Percentiles rank a stretch among this genome's conserved stretches.
Evolutionary conservation across 805 yeast species (phyloP).

Genomic region (Lipomyces chichibuensis): DNA sequence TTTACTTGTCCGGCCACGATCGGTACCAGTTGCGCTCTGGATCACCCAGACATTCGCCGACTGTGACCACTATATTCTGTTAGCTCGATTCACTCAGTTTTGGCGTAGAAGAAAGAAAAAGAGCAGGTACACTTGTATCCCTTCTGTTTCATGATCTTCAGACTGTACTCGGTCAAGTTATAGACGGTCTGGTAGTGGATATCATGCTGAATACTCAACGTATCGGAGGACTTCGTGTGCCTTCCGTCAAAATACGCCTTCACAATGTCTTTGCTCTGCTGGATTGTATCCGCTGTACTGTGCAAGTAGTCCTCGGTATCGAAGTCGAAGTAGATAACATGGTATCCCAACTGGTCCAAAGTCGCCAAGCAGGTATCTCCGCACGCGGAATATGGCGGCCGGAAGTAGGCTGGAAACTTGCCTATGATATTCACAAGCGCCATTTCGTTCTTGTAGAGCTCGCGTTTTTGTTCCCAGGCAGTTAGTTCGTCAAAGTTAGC

Average conservation of each 20-base stretch:
- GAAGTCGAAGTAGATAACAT: constrained; percentile 25
- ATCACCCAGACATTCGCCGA: constrained; percentile 31
- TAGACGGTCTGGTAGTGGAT: constrained; percentile 29
- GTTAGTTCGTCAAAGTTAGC: constrained; percentile 12
- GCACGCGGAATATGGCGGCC: constrained; percentile 30
- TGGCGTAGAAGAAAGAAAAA: constrained; percentile 1
- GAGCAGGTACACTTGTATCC: background rate
- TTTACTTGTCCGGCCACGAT: background rate
- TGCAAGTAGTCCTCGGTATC: constrained; percentile 30
- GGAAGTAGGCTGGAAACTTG: constrained; percentile 25
- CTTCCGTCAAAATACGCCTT: constrained; percentile 3
- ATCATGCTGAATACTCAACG: constrained; percentile 23
- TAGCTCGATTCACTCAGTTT: background rate
- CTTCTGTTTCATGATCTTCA: constrained; percentile 4
- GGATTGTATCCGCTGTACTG: constrained; percentile 9
- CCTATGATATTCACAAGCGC: constrained; percentile 28
- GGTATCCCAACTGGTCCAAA: constrained; percentile 24
- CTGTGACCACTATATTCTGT: constrained; percentile 18
- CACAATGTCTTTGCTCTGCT: constrained; percentile 22
- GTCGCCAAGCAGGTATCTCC: constrained; percentile 15
- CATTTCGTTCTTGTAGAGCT: constrained; percentile 28
- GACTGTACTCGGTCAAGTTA: constrained; percentile 21
- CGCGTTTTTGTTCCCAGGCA: constrained; percentile 13
- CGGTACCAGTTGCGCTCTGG: constrained; percentile 28
- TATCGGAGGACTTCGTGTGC: constrained; percentile 4